Percentiles rank a stretch among this genome's conserved stretches.
Evolutionary conservation across 495 filamentous ascomycete genomes (phyloP).

Genomic region (Polyplosphaeria fusca): DNA sequence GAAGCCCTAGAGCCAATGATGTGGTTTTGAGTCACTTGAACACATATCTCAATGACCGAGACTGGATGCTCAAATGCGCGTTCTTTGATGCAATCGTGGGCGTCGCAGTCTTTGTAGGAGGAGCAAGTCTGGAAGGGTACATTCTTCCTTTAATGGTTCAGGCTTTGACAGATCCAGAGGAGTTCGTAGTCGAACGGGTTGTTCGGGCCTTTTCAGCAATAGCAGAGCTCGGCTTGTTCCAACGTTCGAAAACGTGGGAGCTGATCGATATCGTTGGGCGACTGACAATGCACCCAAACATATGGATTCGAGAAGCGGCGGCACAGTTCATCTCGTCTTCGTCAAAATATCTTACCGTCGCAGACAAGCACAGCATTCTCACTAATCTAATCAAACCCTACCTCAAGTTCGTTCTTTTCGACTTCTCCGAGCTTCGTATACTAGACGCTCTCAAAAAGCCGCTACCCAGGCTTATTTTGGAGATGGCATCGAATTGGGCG

Average conservation of each 20-base stretch:
- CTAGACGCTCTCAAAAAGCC: conserved; percentile 84
- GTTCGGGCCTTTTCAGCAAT: conserved; percentile 85
- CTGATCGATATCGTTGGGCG: conserved; percentile 73
- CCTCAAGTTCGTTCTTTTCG: conserved; percentile 61
- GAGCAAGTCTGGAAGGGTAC: conserved; percentile 85
- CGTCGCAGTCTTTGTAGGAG: conserved; percentile 86
- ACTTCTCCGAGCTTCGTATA: conserved; percentile 67
- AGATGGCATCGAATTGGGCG: conserved; percentile 84
- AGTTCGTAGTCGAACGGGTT: conserved; percentile 89
- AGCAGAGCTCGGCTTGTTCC: conserved; percentile 82
- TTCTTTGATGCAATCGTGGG: conserved; percentile 96
- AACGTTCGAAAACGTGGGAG: conserved; percentile 80
- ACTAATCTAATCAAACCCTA: conserved; percentile 76
- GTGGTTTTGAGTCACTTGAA: conserved; percentile 93
- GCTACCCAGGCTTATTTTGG: conserved; percentile 72
- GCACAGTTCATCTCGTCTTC: conserved; percentile 76
- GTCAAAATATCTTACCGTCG: conserved; percentile 70
- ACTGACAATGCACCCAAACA: conserved; percentile 88
- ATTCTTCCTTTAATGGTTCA: conserved; percentile 96
- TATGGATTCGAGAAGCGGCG: conserved; percentile 90
- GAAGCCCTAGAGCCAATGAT: conserved; percentile 82
- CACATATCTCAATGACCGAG: conserved; percentile 93
- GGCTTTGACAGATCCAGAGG: conserved; percentile 92
- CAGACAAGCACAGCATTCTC: conserved; percentile 80
- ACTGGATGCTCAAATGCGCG: conserved; percentile 95